Conservation (phyloP, 306 rosid genomes). For the Quercus aquifolioides region DNA sequence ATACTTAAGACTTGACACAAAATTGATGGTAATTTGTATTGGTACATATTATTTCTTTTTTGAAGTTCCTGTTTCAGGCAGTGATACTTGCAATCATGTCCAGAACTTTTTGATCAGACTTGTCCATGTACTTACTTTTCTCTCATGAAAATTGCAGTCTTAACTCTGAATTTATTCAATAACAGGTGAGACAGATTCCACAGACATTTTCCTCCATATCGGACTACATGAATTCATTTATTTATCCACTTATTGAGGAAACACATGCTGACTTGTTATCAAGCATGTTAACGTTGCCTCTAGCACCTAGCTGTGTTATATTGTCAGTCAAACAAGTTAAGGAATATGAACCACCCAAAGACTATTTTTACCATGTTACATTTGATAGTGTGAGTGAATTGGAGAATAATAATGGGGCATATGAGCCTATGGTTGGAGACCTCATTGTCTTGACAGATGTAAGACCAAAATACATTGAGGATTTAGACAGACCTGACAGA, state of each 20-base stretch:
- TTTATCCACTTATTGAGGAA: constrained; percentile 53
- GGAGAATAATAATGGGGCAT: constrained; percentile 1
- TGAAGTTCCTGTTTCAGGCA: too few relatives aligned
- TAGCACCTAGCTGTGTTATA: constrained; percentile 38
- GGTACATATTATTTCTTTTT: too few relatives aligned
- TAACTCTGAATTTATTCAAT: background rate
- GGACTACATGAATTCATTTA: constrained; percentile 42
- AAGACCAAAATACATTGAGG: constrained; percentile 28
- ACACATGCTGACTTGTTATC: constrained; percentile 45
- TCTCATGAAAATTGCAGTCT: background rate
- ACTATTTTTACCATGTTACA: constrained; percentile 18
- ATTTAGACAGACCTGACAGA: constrained; percentile 39
- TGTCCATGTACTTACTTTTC: background rate
- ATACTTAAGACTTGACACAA: too few relatives aligned
- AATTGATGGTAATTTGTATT: too few relatives aligned
- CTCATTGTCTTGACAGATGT: constrained; percentile 41
- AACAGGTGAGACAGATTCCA: constrained; percentile 51
- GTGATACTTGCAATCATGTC: background rate
- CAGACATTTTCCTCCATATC: constrained; percentile 26
- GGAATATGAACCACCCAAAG: constrained; percentile 5
- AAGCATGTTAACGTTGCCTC: constrained; percentile 22
- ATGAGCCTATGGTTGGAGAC: constrained; percentile 48
- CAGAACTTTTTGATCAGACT: background rate
- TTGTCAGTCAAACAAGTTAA: background rate
- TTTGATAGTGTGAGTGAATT: background rate